Evolutionary conservation across 345 rosid species (phyloP), one percentile per base, ranked within the genome.

Genomic region (Populus davidiana): DNA sequence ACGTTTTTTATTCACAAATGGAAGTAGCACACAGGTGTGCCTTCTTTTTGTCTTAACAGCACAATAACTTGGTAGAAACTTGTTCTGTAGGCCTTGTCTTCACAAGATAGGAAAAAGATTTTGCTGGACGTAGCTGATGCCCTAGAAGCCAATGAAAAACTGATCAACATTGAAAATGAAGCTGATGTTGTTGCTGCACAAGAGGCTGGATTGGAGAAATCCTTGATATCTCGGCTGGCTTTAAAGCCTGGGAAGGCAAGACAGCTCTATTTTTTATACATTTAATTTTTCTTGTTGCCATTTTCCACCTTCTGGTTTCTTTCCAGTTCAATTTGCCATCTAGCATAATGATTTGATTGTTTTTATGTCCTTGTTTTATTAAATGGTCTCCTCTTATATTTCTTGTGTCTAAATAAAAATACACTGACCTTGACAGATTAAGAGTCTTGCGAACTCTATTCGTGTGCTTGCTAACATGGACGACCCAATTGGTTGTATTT

Each of bases 401-500:
- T 69, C 36, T 73, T 18, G 39, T 61, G 16, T 77, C 64, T 80
- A 63, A 72, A 18, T 74, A 35, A 82, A 41, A 2, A 36, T 75
- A 2, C 76, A 33, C 76, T 75, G 47, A 72, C 20, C 63, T 70
- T 74, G 71, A 35, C 89, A 96, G 99, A 91, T 94, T 78, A 85
- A 82, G 17, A 89, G 88, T 83, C 98, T 96, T 82, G 89, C 96
- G 49, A 79, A 84, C 74, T 88, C 95, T 27, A 86, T 96, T 75
- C 98, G 97, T 64, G 79, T 86, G 79, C 95, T 96, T 82, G 98
- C 97, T 9, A 87, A 92, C 79, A 92, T 96, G 99, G 93, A 92
- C 81, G 99, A 96, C 80, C 97, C 99, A 72, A 90, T 92, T 56
- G 97, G 99, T 62, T 85, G 74, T 76, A 87, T 94, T 80, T 80